Percentiles rank a stretch among this genome's conserved stretches.
Evolutionary conservation across 208 protist species (phyloP).

Genomic region (Acanthamoeba royreba): DNA sequence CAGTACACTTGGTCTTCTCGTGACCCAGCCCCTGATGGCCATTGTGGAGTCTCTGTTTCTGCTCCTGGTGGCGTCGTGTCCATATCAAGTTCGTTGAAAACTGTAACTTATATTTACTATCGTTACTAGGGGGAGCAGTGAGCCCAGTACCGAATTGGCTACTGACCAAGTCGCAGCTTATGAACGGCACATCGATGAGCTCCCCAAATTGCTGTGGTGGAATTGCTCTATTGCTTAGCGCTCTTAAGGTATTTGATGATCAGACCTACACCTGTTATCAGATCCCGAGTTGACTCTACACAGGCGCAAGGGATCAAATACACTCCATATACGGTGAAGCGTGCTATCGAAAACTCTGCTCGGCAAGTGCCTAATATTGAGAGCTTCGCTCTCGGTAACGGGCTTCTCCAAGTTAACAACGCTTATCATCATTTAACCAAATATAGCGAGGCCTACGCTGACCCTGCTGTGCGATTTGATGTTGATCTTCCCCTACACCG

Average conservation of each 20-base stretch:
- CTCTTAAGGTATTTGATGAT: constrained; percentile 24
- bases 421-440: constrained; percentile 27
- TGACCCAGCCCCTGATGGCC: constrained; percentile 68
- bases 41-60: constrained; percentile 61
- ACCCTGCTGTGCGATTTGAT: neutral
- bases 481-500: constrained; percentile 24
- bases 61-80: constrained; percentile 65
- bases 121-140: constrained; percentile 44
- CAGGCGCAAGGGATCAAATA: neutral
- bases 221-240: constrained; percentile 65
- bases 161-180: constrained; percentile 62
- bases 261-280: neutral
- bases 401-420: constrained; percentile 49
- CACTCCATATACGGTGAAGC: neutral
- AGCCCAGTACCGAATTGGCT: constrained; percentile 67
- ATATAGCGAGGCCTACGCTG: constrained; percentile 9
- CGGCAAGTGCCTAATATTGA: neutral
- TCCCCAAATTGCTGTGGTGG: constrained; percentile 73
- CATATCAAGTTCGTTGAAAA: neutral
- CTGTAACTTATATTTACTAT: constrained; percentile 41
- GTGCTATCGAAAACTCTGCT: constrained; percentile 6
- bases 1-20: constrained; percentile 76
- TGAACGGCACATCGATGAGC: constrained; percentile 80
- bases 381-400: constrained; percentile 3
- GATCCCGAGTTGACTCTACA: neutral